These are phyloP conservation scores for Ensete glaucum DNA, from an alignment of 176 grass and related monocot species.

Conservation along the genomic window DNA sequence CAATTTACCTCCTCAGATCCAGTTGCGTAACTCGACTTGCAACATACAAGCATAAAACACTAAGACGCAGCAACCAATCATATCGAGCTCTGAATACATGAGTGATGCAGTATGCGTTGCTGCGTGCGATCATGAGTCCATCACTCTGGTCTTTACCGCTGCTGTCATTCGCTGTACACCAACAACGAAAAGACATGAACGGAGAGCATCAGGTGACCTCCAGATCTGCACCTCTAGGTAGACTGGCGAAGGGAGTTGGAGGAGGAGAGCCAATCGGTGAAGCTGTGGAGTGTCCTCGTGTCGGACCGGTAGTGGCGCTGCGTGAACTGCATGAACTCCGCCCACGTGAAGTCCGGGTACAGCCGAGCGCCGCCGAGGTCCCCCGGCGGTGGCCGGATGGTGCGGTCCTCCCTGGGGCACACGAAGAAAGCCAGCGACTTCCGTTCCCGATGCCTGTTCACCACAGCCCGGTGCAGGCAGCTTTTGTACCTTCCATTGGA, in stretches of 20 bases:
- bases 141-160: no score
- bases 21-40: background rate
- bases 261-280: constrained; percentile 43
- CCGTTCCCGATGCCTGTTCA: constrained; percentile 57
- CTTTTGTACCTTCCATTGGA: constrained; percentile 89
- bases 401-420: constrained; percentile 66
- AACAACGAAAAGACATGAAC: no score
- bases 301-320: constrained; percentile 86
- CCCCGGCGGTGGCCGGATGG: constrained; percentile 54
- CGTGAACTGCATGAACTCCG: constrained; percentile 74
- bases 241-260: background rate
- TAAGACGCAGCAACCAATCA: background rate
- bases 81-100: background rate
- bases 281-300: constrained; percentile 62
- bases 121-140: no score
- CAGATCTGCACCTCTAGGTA: no score
- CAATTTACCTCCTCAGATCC: background rate
- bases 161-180: no score
- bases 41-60: background rate
- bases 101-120: no score
- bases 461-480: constrained; percentile 83
- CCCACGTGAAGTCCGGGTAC: constrained; percentile 97
- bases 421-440: constrained; percentile 89
- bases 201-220: no score
- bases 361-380: constrained; percentile 13